Base-by-base conservation (phyloP, 805 yeast species). In the Kluyveromyces starmeri region DNA sequence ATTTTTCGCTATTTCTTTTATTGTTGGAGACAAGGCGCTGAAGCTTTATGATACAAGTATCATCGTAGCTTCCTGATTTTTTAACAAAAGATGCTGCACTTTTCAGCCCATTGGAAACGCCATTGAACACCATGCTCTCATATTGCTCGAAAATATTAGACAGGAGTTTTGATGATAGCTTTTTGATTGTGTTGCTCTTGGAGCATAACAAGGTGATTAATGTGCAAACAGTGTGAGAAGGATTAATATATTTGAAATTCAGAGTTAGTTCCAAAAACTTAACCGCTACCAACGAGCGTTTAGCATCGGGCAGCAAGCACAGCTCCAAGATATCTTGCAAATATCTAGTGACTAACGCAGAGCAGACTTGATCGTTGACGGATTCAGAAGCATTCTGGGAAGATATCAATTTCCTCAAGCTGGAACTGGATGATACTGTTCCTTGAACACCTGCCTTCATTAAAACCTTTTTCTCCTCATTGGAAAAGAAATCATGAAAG, bases 211-310 rank as follows among this genome's bases (percentile, higher is more conserved):
- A 59, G 0, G 89, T 89, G 37, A 83, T 68, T 1, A 83, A 64
- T 0, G 86, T 78, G 0, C 86, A 71, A 5, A 78, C 70, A 46
- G 84, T 73, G 4, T 70, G 47, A 37, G 81, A 69, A 1, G 95
- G 95, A 48, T 80, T 83, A 0, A 81, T 79, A 54, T 73, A 79
- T 0, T 94, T 94, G 35, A 75, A 64, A 19, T 65, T 65, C 7
- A 79, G 67, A 16, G 79, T 71, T 27, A 71, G 53, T 36, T 68
- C 73, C 27, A 83, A 48, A 40, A 76, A 73, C 20, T 65, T 61
- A 3, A 78, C 65, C 0, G 84, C 77, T 1, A 66, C 51, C 19
- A 61, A 54, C 1, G 83, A 71, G 29, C 56, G 58, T 3, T 63
- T 67, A 2, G 62, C 62, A 20, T 71, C 69, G 22, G 67, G 67